Base-by-base conservation (phyloP, 2,329 filamentous ascomycete species). In the Plectosphaerella cucumerina region DNA sequence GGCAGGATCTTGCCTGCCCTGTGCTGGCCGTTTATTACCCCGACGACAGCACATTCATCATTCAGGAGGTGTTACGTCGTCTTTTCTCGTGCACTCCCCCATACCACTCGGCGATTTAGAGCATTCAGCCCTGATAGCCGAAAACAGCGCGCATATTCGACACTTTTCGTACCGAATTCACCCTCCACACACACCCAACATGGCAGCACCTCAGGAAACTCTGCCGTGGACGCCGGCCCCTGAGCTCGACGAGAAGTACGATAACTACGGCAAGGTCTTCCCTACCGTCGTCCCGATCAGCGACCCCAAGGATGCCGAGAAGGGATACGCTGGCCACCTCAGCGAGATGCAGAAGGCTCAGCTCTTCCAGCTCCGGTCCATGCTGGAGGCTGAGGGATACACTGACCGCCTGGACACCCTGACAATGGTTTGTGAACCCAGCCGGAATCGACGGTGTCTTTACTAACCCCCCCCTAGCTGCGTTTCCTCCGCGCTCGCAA, bases 401-500 rank as follows among this genome's bases (percentile, higher is more conserved):
- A 93, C 80, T 21, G 84, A 95, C 62, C 82, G 90, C 62, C 80
- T 99, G 65, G 94, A 99, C 71, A 97, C 92, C 34, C 70, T 97
- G 75, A 97, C 90, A 53, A 70, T 99, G 80, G 88, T 94, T 78
- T 53, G 84, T 65, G 50, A 49, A 49, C 42, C 50, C 47, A 17
- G 46, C 26, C 17, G 31, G 42, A 21, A 18, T 31, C n/a, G 12
- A 35, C n/a, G 48, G 18, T 31, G 3, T 43, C 18, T 6, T 21
- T 17, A 50, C 57, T 53, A 50, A 59, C 48, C 31, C 48, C 60
- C 50, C 59, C 45, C 44, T 60, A 91, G 85, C 77, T 97, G 66
- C 87, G 92, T 66, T 97, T 96, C 75, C 78, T 99, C 64, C 84
- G 94, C 68, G 94, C 94, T 51, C 84, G 94, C 66, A 97, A 97